Evolutionary conservation across 768 basidiomycete species (phyloP), one percentile per base, ranked within the genome.

Genomic region (Collybia mongolica): DNA sequence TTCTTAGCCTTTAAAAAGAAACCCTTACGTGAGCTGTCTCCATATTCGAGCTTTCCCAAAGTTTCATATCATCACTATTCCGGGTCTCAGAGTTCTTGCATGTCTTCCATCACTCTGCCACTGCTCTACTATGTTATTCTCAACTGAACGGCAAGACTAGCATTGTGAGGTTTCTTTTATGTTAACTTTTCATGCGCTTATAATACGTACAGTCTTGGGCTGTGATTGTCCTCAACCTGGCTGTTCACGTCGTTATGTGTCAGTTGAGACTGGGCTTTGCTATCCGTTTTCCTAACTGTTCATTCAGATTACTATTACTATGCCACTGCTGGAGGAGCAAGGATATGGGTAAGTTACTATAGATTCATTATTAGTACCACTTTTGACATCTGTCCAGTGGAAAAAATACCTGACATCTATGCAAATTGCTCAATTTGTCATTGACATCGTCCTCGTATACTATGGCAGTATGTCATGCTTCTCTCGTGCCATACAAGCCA

Each of bases 1-100:
- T 99, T 98, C 80, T 83, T 99, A 57, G 91, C 90, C 8, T 73
- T 98, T 61, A 99, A 98, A 83, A 99, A 98, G 81, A 98, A 98
- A 71, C 93, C 93, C 14, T 78, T 99, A 44, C 90, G 94, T 95
- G 63, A 53, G 85, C 71, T 40, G 5, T 18, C 23, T 39, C 23
- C 36, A 48, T 37, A 26, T 24, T 18, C 26, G 39, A 23, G 36
- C 28, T 17, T 45, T 44, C n/a, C 32, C n/a, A 15, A 32, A 44
- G 24, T 39, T 55, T 24, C 47, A 60, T 49, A 50, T 32, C 32
- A 32, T 12, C 7, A 11, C 3, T 12, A 6, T 14, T 32, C 14
- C 24, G 7, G 54, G 15, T 44, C 45, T 37, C 59, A 95, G 94
- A 92, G 60, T 98, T 99, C 74, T 75, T 99, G 54, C 97, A 98